phyloP scores from a whole-genome alignment of 1,139 yeast genomes.

The Candida neerlandica region DNA sequence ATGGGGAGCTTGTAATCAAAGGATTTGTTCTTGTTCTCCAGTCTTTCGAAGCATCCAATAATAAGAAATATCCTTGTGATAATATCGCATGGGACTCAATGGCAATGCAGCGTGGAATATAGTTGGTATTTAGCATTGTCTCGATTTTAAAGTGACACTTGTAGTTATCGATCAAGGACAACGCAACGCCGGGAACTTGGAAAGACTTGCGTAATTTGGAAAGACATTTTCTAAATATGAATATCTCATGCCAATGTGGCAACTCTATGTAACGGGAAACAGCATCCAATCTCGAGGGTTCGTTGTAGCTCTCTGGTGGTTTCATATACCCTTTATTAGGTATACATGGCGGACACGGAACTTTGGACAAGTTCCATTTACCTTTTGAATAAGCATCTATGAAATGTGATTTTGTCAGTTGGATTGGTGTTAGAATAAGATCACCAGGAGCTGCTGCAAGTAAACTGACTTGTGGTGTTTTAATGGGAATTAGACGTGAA shows the following conservation, averaged over 20 bases:
- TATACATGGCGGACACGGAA: slow-evolving; percentile 59
- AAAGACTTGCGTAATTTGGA: slow-evolving; percentile 37
- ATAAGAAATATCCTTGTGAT: slow-evolving; percentile 53
- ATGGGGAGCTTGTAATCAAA: slow-evolving; percentile 61
- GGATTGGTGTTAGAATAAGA: slow-evolving; percentile 28
- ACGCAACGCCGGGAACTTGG: slow-evolving; percentile 53
- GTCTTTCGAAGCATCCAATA: slow-evolving; percentile 62
- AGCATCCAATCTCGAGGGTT: slow-evolving; percentile 39
- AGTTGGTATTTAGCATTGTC: slow-evolving; percentile 46
- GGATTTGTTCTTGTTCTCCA: slow-evolving; percentile 70
- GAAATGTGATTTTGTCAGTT: slow-evolving; percentile 60
- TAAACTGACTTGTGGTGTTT: slow-evolving; percentile 5
- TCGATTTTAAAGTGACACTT: slow-evolving; percentile 53
- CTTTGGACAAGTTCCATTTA: slow-evolving; percentile 55
- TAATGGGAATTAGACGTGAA: neutral
- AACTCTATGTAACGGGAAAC: slow-evolving; percentile 44
- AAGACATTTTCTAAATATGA: slow-evolving; percentile 41
- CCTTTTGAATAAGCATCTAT: slow-evolving; percentile 63
- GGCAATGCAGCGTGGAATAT: slow-evolving; percentile 56
- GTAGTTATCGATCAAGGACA: slow-evolving; percentile 55
- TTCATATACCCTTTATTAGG: slow-evolving; percentile 50
- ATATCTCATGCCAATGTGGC: slow-evolving; percentile 54
- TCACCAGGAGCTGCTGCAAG: slow-evolving; percentile 17
- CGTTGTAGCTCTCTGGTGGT: slow-evolving; percentile 61
- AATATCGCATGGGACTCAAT: slow-evolving; percentile 69